A percentile compares a stretch with the other conserved stretches of the same genome.
phyloP scores from a whole-genome alignment of 1,284 basidiomycete species.

The Tremellales sp. region DNA sequence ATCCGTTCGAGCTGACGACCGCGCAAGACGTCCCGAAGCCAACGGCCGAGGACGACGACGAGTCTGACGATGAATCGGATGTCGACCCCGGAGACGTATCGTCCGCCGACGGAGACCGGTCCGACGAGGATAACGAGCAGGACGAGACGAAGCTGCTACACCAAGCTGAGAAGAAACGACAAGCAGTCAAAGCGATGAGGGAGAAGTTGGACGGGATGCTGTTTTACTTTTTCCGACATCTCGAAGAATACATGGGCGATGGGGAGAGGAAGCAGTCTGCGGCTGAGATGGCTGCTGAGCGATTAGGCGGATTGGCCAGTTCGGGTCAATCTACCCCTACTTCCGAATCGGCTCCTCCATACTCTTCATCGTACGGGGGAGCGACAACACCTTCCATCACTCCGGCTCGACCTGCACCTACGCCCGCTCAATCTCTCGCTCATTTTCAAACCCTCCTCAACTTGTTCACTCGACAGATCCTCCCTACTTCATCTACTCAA shows the following conservation, averaged over 20 bases:
- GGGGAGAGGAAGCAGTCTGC: constrained; percentile 18
- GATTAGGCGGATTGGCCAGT: constrained; percentile 15
- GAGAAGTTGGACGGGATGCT: constrained; percentile 87
- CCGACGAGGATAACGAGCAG: constrained; percentile 55
- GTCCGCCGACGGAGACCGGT: constrained; percentile 52
- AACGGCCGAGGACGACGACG: constrained; percentile 56
- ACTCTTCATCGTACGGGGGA: neutral
- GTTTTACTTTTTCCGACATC: constrained; percentile 75
- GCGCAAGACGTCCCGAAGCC: constrained; percentile 55
- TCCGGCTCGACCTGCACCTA: constrained; percentile 11
- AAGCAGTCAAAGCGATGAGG: constrained; percentile 72
- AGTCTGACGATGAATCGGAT: constrained; percentile 55
- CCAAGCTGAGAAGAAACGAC: constrained; percentile 58
- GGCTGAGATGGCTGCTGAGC: constrained; percentile 33
- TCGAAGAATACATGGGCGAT: constrained; percentile 45
- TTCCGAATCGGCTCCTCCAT: constrained; percentile 22
- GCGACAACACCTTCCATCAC: constrained; percentile 13
- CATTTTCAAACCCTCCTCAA: constrained; percentile 85
- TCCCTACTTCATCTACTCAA: constrained; percentile 92
- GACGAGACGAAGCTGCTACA: constrained; percentile 50
- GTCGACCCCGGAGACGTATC: constrained; percentile 48
- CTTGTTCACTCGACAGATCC: constrained; percentile 88
- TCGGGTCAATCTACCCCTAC: constrained; percentile 34
- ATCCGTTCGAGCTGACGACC: constrained; percentile 76
- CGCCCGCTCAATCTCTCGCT: constrained; percentile 42